Percentiles rank a stretch among this genome's conserved stretches.
phyloP scores from a whole-genome alignment of 345 rosid species.

The Arabis alpina region DNA sequence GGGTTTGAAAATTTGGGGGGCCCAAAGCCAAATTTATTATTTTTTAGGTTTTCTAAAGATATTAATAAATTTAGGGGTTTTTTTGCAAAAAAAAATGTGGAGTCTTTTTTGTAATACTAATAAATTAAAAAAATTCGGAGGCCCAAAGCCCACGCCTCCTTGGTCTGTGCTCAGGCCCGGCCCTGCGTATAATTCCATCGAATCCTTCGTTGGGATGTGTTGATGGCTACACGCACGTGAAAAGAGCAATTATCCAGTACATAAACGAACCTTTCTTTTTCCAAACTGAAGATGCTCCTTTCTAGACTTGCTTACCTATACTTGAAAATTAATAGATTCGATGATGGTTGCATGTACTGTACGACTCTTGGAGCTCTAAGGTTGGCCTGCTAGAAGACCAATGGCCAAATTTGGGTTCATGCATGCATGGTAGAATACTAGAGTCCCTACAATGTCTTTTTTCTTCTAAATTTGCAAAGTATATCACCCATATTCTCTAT shows the following conservation, averaged over 20 bases:
- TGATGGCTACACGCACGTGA: constrained; percentile 36
- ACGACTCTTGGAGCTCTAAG: constrained; percentile 32
- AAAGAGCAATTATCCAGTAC: constrained; percentile 31
- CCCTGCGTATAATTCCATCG: constrained; percentile 29
- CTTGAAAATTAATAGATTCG: constrained; percentile 17
- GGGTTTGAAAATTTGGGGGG: no score
- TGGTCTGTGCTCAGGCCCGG: no score
- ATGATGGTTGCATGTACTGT: constrained; percentile 37
- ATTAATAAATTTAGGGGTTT: no score
- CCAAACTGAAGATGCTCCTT: constrained; percentile 24
- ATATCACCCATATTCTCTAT: no score
- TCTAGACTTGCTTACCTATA: constrained; percentile 18
- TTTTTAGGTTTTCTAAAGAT: no score
- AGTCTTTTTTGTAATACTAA: no score
- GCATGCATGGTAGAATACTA: constrained; percentile 20
- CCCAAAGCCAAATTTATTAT: no score
- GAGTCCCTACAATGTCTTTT: not conserved
- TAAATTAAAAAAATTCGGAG: no score
- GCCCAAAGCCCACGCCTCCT: no score
- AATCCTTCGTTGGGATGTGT: constrained; percentile 40
- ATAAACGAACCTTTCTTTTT: constrained; percentile 25
- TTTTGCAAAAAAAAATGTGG: no score
- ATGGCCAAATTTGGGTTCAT: constrained; percentile 37
- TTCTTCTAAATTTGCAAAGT: not conserved
- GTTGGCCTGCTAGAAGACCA: constrained; percentile 36